These are phyloP conservation scores for Cudoniella acicularis DNA, from an alignment of 495 filamentous ascomycete genomes.

Conservation along the genomic window DNA sequence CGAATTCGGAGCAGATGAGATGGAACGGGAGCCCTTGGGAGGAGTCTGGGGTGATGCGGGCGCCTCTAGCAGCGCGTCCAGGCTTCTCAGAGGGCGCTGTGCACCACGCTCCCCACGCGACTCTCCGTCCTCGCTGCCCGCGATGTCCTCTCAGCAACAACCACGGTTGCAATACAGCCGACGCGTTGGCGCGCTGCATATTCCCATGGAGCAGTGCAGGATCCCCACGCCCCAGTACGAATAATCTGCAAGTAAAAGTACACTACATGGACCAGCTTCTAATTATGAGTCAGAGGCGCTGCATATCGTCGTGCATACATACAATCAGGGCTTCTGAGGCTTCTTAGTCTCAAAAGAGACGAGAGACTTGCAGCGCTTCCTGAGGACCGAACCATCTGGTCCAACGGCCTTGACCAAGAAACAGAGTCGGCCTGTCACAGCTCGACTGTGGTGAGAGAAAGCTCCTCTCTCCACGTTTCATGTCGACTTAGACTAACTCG, in stretches of 20 bases:
- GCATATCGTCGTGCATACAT: slow-evolving; percentile 7
- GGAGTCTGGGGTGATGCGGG: slow-evolving; percentile 17
- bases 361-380: slow-evolving; percentile 13
- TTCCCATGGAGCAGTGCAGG: slow-evolving; percentile 7
- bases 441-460: slow-evolving; percentile 13
- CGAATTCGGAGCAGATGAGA: too few species aligned
- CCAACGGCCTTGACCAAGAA: slow-evolving; percentile 27
- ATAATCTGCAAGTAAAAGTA: not conserved
- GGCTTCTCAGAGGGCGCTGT: too few species aligned
- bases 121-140: not conserved
- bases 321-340: not conserved
- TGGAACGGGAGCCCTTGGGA: not conserved
- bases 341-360: slow-evolving; percentile 1
- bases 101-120: not conserved
- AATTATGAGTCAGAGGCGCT: slow-evolving; percentile 23
- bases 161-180: not conserved
- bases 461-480: slow-evolving; percentile 41
- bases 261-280: too few species aligned
- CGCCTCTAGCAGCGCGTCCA: slow-evolving; percentile 15
- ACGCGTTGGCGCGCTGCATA: slow-evolving; percentile 19
- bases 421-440: slow-evolving; percentile 17
- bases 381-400: slow-evolving; percentile 27
- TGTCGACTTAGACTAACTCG: slow-evolving; percentile 31
- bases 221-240: not conserved
- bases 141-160: not conserved